These are phyloP conservation scores for Cladosporium sphaerospermum DNA, from an alignment of 2,329 filamentous ascomycete species.

Conservation along the genomic window DNA sequence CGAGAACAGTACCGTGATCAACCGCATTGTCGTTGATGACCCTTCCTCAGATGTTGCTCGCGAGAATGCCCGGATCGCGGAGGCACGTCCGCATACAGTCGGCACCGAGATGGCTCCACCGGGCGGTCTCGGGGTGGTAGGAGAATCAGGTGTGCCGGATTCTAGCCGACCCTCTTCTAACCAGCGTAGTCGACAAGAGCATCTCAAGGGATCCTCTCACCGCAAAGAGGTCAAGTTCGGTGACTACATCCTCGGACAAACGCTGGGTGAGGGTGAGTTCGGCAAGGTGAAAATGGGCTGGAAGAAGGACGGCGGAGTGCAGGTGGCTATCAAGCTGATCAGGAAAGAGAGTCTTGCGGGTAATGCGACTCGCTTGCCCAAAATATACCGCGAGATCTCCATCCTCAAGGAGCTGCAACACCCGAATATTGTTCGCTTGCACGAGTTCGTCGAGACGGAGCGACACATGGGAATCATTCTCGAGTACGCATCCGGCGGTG, in stretches of 20 bases:
- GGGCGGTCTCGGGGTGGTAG: slow-evolving; percentile 44
- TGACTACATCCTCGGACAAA: slow-evolving; percentile 92
- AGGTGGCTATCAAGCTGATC: slow-evolving; percentile 97
- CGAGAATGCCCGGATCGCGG: slow-evolving; percentile 62
- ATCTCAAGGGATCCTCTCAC: slow-evolving; percentile 44
- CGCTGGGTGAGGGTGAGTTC: slow-evolving; percentile 95
- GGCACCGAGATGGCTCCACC: slow-evolving; percentile 40
- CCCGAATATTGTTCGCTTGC: slow-evolving; percentile 91
- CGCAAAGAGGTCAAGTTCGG: slow-evolving; percentile 83
- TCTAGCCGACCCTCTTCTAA: slow-evolving; percentile 24
- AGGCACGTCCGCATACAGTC: slow-evolving; percentile 45
- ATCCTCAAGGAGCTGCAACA: slow-evolving; percentile 85
- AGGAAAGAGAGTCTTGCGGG: slow-evolving; percentile 82
- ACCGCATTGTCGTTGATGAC: slow-evolving; percentile 68
- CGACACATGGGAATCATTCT: slow-evolving; percentile 96
- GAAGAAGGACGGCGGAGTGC: slow-evolving; percentile 87
- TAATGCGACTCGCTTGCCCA: slow-evolving; percentile 83
- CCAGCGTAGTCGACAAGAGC: slow-evolving; percentile 51
- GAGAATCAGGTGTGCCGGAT: slow-evolving; percentile 47
- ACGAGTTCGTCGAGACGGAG: slow-evolving; percentile 98
- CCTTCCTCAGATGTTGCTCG: slow-evolving; percentile 67
- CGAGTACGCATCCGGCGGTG: slow-evolving; percentile 94
- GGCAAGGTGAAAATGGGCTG: slow-evolving; percentile 98
- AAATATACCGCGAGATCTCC: slow-evolving; percentile 94
- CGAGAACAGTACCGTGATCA: slow-evolving; percentile 74